Percentiles rank a stretch among this genome's conserved stretches.
These are phyloP conservation scores for Talaromyces pinophilus DNA, from an alignment of 2,329 filamentous ascomycete species.

Conservation along the genomic window DNA sequence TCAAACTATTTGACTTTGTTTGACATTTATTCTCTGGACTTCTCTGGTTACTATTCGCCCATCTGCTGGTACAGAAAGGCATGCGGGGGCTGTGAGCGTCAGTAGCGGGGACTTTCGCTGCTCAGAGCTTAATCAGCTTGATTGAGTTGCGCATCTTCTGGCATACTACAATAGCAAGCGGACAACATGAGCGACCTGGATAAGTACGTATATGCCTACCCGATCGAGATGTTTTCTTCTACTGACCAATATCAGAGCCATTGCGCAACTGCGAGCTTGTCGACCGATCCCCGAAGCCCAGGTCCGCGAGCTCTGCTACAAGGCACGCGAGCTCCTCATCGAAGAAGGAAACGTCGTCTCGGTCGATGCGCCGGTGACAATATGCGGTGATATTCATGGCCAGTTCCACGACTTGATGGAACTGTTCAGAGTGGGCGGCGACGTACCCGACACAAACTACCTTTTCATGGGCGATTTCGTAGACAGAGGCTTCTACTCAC, in stretches of 20 bases:
- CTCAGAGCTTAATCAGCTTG: constrained; percentile 18
- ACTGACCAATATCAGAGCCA: constrained; percentile 63
- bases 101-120: constrained; percentile 18
- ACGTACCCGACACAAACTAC: constrained; percentile 94
- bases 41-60: not conserved
- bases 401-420: constrained; percentile 98
- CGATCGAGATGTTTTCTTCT: constrained; percentile 5
- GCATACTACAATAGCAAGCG: constrained; percentile 32
- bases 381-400: constrained; percentile 95
- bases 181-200: constrained; percentile 87
- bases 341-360: constrained; percentile 97
- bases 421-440: constrained; percentile 87
- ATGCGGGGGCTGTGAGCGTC: constrained; percentile 15
- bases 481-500: constrained; percentile 95
- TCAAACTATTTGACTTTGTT: not conserved
- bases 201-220: constrained; percentile 58
- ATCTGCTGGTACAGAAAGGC: constrained; percentile 16
- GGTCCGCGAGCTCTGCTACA: constrained; percentile 96
- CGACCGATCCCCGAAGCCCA: constrained; percentile 93
- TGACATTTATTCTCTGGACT: not conserved
- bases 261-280: constrained; percentile 91
- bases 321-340: constrained; percentile 91
- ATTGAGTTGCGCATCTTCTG: constrained; percentile 21
- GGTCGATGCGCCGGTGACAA: constrained; percentile 92
- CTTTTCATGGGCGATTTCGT: constrained; percentile 99